These are phyloP conservation scores for Microcyclospora pomicola DNA, from an alignment of 2,329 filamentous ascomycete genomes.

Conservation along the genomic window DNA sequence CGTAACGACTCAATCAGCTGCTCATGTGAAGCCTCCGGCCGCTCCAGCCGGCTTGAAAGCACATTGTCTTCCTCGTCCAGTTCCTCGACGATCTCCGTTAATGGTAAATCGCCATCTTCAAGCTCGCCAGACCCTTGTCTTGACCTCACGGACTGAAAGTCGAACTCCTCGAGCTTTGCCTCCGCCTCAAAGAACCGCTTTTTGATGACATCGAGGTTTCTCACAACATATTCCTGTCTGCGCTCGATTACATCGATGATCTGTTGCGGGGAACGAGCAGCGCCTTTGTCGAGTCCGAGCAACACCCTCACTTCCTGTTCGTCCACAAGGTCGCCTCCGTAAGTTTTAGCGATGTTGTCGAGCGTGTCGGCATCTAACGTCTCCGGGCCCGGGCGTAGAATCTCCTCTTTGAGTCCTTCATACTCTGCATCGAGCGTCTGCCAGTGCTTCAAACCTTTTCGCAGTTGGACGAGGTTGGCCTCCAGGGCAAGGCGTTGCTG, in stretches of 20 bases:
- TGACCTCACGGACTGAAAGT: constrained; percentile 14
- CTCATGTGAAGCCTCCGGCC: constrained; percentile 52
- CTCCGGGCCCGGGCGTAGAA: constrained; percentile 42
- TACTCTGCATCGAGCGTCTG: constrained; percentile 85
- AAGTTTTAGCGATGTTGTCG: constrained; percentile 38
- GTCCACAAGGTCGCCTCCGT: constrained; percentile 51
- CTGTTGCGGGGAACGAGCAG: constrained; percentile 43
- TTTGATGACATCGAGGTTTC: constrained; percentile 62
- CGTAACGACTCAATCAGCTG: constrained; percentile 58
- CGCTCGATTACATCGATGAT: constrained; percentile 55
- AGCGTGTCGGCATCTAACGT: constrained; percentile 20
- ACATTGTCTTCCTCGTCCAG: constrained; percentile 84
- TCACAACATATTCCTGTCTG: constrained; percentile 76
- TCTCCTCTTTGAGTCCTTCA: constrained; percentile 72
- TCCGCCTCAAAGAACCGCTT: constrained; percentile 59
- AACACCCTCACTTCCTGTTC: constrained; percentile 45
- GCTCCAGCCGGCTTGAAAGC: constrained; percentile 38
- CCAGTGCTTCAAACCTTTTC: constrained; percentile 72
- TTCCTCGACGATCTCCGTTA: constrained; percentile 86
- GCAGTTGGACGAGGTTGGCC: constrained; percentile 58
- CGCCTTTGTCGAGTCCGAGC: constrained; percentile 31
- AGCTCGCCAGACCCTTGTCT: constrained; percentile 23
- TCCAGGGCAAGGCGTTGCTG: constrained; percentile 63
- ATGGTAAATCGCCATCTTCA: constrained; percentile 57
- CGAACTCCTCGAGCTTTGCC: constrained; percentile 51